These are phyloP conservation scores for Solanum aculeatissimum DNA, from an alignment of 305 asterid genomes.

Conservation along the genomic window DNA sequence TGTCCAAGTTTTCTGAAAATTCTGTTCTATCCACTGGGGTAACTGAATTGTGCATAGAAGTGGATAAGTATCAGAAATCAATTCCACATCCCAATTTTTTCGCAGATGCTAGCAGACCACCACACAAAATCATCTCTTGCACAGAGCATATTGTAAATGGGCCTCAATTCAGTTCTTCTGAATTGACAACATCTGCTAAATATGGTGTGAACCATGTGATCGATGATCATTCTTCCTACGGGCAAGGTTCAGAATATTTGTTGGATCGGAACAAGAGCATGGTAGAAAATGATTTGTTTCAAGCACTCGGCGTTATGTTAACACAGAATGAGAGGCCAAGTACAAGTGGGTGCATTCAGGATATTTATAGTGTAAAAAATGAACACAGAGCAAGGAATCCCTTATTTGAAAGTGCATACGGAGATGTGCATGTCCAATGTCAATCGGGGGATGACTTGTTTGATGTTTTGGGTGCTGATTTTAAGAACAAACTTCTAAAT, in stretches of 20 bases:
- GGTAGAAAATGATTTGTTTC: constrained; percentile 15
- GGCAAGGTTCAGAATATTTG: background rate
- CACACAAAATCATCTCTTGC: constrained; percentile 6
- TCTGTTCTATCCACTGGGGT: constrained; percentile 10
- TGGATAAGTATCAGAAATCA: constrained; percentile 4
- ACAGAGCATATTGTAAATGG: background rate
- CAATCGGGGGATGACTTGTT: constrained; percentile 67
- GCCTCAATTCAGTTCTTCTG: constrained; percentile 14
- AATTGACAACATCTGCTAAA: constrained; percentile 12
- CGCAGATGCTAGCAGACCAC: constrained; percentile 12
- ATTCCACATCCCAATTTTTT: constrained; percentile 1
- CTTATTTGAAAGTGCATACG: constrained; percentile 6
- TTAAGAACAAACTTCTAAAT: constrained; percentile 45
- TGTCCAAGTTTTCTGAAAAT: constrained; percentile 10
- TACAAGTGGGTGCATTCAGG: constrained; percentile 9
- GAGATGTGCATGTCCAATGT: constrained; percentile 17
- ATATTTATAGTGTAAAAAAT: constrained; percentile 7
- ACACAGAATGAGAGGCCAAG: constrained; percentile 3
- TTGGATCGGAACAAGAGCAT: constrained; percentile 2
- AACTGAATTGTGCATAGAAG: constrained; percentile 9
- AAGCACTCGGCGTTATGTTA: constrained; percentile 5
- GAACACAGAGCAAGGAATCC: constrained; percentile 8
- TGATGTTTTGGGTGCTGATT: constrained; percentile 80
- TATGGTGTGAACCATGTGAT: constrained; percentile 13
- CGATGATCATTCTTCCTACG: constrained; percentile 5